phyloP scores from a whole-genome alignment of 345 rosid genomes.

The Citrus maxima region DNA sequence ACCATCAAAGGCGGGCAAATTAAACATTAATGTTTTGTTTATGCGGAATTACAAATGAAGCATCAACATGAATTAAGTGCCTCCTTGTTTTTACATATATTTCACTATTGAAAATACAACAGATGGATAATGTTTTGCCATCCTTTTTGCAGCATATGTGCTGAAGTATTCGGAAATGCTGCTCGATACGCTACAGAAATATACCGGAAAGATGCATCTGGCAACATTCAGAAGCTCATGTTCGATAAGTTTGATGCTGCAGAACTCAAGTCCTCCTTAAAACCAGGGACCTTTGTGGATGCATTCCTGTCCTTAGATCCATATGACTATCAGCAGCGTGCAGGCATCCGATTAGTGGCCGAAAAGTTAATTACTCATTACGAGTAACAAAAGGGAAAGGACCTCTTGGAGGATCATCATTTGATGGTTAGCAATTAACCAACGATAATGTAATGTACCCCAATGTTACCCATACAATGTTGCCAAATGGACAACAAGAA shows the following conservation, averaged over 20 bases:
- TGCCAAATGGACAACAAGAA: not conserved
- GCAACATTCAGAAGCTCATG: conserved; percentile 46
- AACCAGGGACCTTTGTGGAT: conserved; percentile 48
- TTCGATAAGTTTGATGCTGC: conserved; percentile 39
- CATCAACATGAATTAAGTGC: not conserved
- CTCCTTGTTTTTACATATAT: not conserved
- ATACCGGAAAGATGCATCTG: conserved; percentile 54
- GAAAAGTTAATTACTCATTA: conserved; percentile 50
- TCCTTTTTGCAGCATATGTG: conserved; percentile 52
- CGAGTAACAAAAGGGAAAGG: not conserved
- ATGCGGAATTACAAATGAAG: not conserved
- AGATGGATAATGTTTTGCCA: not conserved
- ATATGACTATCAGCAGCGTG: conserved; percentile 66
- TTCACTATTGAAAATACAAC: not conserved
- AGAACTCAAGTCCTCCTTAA: conserved; percentile 48
- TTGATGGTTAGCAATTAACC: not conserved
- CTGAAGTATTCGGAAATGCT: conserved; percentile 32
- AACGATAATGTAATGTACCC: not conserved
- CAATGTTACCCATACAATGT: not conserved
- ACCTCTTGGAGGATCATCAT: not conserved
- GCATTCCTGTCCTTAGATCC: conserved; percentile 59
- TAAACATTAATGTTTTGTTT: not conserved
- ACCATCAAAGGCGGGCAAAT: not conserved
- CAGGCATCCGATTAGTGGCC: conserved; percentile 72
- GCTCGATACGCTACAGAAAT: conserved; percentile 57